A percentile compares a stretch with the other conserved stretches of the same genome.
Evolutionary conservation across 2,329 filamentous ascomycete genomes (phyloP).

Genomic region (Trichoderma brevicompactum): DNA sequence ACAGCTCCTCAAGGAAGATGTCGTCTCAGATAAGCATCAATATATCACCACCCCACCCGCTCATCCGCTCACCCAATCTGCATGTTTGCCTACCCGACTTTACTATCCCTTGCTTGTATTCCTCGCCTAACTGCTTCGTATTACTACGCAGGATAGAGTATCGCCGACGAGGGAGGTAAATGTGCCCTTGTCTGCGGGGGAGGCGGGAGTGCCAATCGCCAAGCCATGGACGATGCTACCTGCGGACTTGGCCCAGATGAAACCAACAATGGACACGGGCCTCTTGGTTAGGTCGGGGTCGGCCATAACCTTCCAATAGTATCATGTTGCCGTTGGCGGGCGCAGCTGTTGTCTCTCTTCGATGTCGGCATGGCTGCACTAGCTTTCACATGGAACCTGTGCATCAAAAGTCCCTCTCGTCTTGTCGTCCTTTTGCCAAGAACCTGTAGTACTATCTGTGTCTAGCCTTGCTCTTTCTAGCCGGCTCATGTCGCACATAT

Average conservation of each 20-base stretch:
- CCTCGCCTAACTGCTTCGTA: neutral
- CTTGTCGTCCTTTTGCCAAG: neutral
- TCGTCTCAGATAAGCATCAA: slow-evolving; percentile 8
- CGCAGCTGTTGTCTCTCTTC: neutral
- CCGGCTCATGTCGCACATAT: neutral
- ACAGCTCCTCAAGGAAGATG: neutral
- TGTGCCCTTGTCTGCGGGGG: neutral
- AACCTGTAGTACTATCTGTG: neutral
- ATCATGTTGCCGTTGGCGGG: no score
- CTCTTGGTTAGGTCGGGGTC: slow-evolving; percentile 53
- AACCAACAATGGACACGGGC: slow-evolving; percentile 68
- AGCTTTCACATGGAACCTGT: neutral
- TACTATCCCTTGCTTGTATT: neutral
- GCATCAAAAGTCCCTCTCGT: slow-evolving; percentile 8
- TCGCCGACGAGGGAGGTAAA: neutral
- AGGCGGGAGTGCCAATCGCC: slow-evolving; percentile 56
- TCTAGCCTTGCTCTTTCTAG: neutral
- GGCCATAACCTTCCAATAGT: neutral
- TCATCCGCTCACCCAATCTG: neutral
- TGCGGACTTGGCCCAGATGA: slow-evolving; percentile 73
- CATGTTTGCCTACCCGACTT: neutral
- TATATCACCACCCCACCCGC: neutral
- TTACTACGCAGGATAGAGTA: neutral
- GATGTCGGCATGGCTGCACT: neutral
- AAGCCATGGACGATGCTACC: slow-evolving; percentile 56